Conservation (phyloP, 345 rosid genomes). For the Melaleuca quinquenervia region DNA sequence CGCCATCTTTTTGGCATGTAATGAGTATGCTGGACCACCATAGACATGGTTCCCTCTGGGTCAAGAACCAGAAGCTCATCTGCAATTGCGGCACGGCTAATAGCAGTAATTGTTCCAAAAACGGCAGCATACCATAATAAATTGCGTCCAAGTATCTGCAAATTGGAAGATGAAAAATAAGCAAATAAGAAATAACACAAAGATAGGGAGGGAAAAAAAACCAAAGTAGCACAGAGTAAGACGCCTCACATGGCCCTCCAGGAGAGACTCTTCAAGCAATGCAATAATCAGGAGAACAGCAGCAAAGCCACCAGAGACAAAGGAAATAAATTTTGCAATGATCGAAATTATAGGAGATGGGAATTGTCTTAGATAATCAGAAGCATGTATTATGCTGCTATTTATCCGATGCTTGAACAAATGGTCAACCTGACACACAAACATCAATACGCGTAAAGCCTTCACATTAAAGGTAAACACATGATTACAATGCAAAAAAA, state of each 20-base stretch:
- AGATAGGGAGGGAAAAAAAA: not conserved
- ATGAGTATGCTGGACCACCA: conserved; percentile 89
- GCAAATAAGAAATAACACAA: not conserved
- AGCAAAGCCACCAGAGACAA: conserved; percentile 96
- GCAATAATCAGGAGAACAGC: conserved; percentile 95
- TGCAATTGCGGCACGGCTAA: conserved; percentile 87
- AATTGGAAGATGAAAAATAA: not conserved
- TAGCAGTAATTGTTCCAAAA: conserved; percentile 93
- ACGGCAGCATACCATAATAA: conserved; percentile 98
- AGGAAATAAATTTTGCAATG: conserved; percentile 85
- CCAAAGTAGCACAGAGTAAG: not conserved
- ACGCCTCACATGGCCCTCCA: conserved; percentile 87
- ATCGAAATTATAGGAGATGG: conserved; percentile 89
- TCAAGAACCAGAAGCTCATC: conserved; percentile 86
- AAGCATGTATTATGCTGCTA: conserved; percentile 75
- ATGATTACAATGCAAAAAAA: not conserved
- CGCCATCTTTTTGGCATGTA: conserved; percentile 99
- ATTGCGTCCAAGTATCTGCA: conserved; percentile 95
- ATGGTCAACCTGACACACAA: conserved; percentile 73
- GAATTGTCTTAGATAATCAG: conserved; percentile 82
- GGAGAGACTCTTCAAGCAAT: conserved; percentile 92
- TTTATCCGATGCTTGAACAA: conserved; percentile 93
- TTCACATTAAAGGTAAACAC: not conserved
- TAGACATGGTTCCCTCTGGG: conserved; percentile 81
- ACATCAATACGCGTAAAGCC: not conserved